Conservation (phyloP, 2,329 filamentous ascomycete species). For the Talaromyces sp. region DNA sequence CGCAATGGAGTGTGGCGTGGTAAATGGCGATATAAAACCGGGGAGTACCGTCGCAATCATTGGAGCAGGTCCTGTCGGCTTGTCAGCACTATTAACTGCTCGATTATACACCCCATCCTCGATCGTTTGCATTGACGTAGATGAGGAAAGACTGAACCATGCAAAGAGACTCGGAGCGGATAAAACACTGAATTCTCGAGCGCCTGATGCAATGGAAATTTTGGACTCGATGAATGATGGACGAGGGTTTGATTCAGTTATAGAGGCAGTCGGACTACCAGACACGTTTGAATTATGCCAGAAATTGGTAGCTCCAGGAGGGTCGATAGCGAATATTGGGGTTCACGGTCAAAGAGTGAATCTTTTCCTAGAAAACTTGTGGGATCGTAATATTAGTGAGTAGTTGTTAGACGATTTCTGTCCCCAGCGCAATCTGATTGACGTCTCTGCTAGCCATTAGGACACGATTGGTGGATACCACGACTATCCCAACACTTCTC, state of each 20-base stretch:
- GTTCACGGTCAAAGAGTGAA: neutral
- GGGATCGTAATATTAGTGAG: conserved; percentile 5
- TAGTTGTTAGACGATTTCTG: neutral
- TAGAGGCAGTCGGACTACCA: neutral
- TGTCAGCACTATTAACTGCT: neutral
- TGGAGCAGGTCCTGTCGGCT: conserved; percentile 2
- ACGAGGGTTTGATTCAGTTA: neutral
- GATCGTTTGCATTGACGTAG: neutral
- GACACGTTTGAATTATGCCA: neutral
- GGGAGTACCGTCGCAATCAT: neutral
- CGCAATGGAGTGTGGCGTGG: neutral
- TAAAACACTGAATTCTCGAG: neutral
- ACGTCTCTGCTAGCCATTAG: conserved; percentile 4
- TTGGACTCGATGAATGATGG: neutral
- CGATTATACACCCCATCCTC: conserved; percentile 4
- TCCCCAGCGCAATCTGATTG: neutral
- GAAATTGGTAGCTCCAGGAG: conserved; percentile 3
- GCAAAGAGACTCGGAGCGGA: conserved; percentile 1
- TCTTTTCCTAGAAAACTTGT: conserved; percentile 3
- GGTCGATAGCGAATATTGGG: neutral
- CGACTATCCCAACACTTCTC: neutral
- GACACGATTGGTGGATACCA: conserved; percentile 4
- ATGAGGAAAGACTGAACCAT: neutral
- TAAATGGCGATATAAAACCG: conserved; percentile 3
- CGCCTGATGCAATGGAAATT: conserved; percentile 1